A percentile compares a stretch with the other conserved stretches of the same genome.
Conservation (phyloP, 2,329 filamentous ascomycete genomes). For the Claviceps monticola region DNA sequence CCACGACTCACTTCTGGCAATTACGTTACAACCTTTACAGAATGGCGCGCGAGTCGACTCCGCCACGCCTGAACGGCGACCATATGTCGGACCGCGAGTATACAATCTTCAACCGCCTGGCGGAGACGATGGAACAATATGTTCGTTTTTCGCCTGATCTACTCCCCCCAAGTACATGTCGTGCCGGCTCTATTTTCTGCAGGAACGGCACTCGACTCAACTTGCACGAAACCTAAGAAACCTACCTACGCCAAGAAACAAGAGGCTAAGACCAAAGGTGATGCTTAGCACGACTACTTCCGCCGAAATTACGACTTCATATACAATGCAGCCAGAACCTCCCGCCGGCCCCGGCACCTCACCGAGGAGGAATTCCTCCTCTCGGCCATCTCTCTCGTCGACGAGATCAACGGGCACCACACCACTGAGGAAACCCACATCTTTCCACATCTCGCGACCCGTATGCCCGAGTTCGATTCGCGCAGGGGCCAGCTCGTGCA, state of each 20-base stretch:
- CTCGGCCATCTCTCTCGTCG: slow-evolving; percentile 54
- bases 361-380: slow-evolving; percentile 55
- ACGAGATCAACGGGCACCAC: slow-evolving; percentile 64
- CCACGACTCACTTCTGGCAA: no score
- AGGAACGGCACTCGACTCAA: background rate
- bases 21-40: no score
- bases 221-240: background rate
- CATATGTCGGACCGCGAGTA: slow-evolving; percentile 56
- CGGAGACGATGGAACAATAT: slow-evolving; percentile 48
- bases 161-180: background rate
- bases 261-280: background rate
- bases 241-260: background rate
- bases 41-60: background rate
- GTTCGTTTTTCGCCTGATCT: background rate
- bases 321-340: slow-evolving; percentile 46
- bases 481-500: slow-evolving; percentile 45
- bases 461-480: slow-evolving; percentile 62
- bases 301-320: slow-evolving; percentile 59
- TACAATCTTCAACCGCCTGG: slow-evolving; percentile 54
- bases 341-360: slow-evolving; percentile 47
- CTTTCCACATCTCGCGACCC: slow-evolving; percentile 62
- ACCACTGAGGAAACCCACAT: slow-evolving; percentile 69
- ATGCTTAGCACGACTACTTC: slow-evolving; percentile 59
- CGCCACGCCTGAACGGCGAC: slow-evolving; percentile 26
- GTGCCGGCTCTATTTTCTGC: background rate